Evolutionary conservation across 441 rosid species (phyloP), one percentile per base, ranked within the genome.

Genomic region (Cnidoscolus chayamansa): DNA sequence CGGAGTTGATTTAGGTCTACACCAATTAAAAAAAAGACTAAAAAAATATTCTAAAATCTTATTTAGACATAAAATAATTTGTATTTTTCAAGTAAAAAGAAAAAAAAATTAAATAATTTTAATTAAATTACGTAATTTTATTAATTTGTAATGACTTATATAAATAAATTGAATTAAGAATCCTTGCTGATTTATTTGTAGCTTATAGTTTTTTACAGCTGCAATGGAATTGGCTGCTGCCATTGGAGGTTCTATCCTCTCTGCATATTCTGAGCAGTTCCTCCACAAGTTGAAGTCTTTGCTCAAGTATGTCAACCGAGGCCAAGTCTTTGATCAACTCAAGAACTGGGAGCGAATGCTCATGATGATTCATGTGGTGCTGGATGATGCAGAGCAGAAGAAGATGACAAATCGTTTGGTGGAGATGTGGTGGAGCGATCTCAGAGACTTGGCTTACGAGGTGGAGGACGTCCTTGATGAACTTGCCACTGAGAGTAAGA

Each of bases 381-480:
- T 67, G 3, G 59, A 67, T 19, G 54, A 64, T 64, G 68, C 68
- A 30, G 58, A 67, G 47, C 60, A 51, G 58, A 67, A 51, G 30
- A 50, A 67, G 61, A 40, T 67, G 61, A 2, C 13, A 0, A 37
- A 17, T 25, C 50, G 11, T 8, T 10, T 7, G 0, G 61, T 67
- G 16, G 30, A 48, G 17, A 2, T 11, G 16, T 65, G 69, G 69
- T 17, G 49, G 1, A 20, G 10, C 43, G 57, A 65, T 10, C 69
- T 65, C 40, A 49, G 30, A 25, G 56, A 65, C 20, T 49, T 65
- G 69, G 69, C 69, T 49, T 49, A 12, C 10, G 43, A 65, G 7
- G 40, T 65, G 12, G 69, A 65, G 12, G 57, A 65, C 8, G 7
- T 65, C 17, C 15, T 65, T 32, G 56, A 65, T 65, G 56, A 25